Base-by-base conservation (phyloP, 306 rosid genomes). In the Datisca glomerata region DNA sequence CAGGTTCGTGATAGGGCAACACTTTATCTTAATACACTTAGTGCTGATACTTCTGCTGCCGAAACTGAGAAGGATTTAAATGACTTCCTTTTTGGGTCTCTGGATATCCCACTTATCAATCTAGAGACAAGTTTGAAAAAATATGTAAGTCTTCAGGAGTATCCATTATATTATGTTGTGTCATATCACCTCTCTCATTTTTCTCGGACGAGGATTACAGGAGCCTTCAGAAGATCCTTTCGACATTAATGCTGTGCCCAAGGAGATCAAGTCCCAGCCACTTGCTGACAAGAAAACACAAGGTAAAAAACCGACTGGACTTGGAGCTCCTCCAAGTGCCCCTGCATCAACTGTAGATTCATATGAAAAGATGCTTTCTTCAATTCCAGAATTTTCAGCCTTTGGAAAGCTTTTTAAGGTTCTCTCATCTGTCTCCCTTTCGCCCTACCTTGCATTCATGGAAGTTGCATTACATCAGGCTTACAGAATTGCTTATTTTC, bases 1-100 rank as follows among this genome's bases (percentile, higher is more conserved):
- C 67, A 89, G 97, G 97, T 89, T 68, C 97, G 97, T 48, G 97
- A 89, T 62, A 80, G 97, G 70, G 97, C 97, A 47, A 89, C 97
- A 15, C 91, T 89, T 49, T 89, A 83, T 75, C 76, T 89, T 35
- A 72, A 63, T 57, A 83, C 93, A 18, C 79, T 89, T 54, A 94
- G 91, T 44, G 94, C 76, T 47, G 86, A 80, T 74, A 81, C 78
- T 45, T 57, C 72, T 21, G 73, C 66, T 73, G 81, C 64, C 21
- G 82, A 79, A 67, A 83, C 79, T 42, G 95, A 77, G 47, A 58
- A 68, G 54, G 79, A 76, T 58, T 74, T 68, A 16, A 71, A 68
- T 50, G 83, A 74, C 37, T 77, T 83, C 55, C 91, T 89, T 29
- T 89, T 89, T 45, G 93, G 95, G 48, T 65, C 82, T 61, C 68